Evolutionary conservation across 306 rosid species (phyloP).

Genomic region (Lathyrus oleraceus): DNA sequence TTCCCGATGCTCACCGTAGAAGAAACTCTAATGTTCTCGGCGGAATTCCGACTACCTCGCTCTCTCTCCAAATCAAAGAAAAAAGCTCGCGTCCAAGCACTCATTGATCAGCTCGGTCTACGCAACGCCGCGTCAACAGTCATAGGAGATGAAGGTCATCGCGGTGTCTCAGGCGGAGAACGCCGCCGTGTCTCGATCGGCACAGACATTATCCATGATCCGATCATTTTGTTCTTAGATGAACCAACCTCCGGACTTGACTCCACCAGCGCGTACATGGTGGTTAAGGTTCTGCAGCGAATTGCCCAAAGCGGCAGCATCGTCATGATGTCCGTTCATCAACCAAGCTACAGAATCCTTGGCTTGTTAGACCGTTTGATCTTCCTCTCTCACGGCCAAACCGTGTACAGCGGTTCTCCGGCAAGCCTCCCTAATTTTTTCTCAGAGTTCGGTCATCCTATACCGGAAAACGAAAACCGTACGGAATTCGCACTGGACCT

Average conservation of each 20-base stretch:
- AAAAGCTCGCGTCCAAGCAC: conserved; percentile 70
- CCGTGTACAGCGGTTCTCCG: conserved; percentile 76
- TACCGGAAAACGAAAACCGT: conserved; percentile 75
- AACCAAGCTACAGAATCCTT: conserved; percentile 84
- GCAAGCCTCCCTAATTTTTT: conserved; percentile 51
- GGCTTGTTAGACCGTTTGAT: conserved; percentile 67
- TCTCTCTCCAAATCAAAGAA: conserved; percentile 74
- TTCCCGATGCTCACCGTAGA: conserved; percentile 95
- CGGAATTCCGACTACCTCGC: conserved; percentile 84
- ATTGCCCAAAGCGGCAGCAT: conserved; percentile 91
- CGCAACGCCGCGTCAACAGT: conserved; percentile 65
- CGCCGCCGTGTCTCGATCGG: conserved; percentile 92
- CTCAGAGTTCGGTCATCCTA: conserved; percentile 72
- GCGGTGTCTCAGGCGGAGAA: conserved; percentile 90
- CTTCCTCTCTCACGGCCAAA: conserved; percentile 81
- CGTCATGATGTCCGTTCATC: conserved; percentile 79
- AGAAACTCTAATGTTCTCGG: conserved; percentile 92
- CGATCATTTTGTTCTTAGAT: conserved; percentile 77
- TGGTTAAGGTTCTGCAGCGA: conserved; percentile 78
- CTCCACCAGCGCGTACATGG: conserved; percentile 93
- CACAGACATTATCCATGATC: conserved; percentile 85
- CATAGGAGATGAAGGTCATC: conserved; percentile 88
- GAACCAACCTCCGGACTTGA: conserved; percentile 94
- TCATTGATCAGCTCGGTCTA: conserved; percentile 81
- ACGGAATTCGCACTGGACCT: conserved; percentile 84